Percentiles rank a stretch among this genome's conserved stretches.
Conservation (phyloP, 2,329 filamentous ascomycete species). For the Cordyceps militaris region DNA sequence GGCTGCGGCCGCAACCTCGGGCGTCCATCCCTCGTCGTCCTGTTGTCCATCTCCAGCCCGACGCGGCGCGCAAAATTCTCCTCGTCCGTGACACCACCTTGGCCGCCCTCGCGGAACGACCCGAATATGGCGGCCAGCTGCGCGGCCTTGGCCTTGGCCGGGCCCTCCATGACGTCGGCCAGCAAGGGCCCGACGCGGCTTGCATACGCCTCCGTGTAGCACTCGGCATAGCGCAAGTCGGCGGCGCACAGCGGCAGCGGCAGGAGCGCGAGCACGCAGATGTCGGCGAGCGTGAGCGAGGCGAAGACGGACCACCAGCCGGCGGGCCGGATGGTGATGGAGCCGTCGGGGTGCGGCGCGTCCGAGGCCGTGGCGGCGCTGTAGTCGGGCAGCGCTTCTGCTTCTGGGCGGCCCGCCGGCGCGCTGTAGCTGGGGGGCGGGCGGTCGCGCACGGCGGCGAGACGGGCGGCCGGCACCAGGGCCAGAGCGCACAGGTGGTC, state of each 20-base stretch:
- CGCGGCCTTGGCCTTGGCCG: constrained; percentile 4
- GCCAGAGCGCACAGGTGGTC: constrained; percentile 13
- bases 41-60: neutral
- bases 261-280: constrained; percentile 14
- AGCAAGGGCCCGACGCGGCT: constrained; percentile 6
- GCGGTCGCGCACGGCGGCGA: constrained; percentile 9
- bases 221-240: constrained; percentile 15
- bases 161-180: constrained; percentile 7
- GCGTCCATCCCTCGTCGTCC: neutral
- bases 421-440: constrained; percentile 13
- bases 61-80: constrained; percentile 7
- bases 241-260: constrained; percentile 15
- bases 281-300: constrained; percentile 14
- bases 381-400: constrained; percentile 15
- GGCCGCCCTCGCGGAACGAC: neutral
- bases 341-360: constrained; percentile 23
- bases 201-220: constrained; percentile 15
- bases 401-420: neutral
- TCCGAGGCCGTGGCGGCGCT: constrained; percentile 19
- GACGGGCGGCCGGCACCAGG: constrained; percentile 7
- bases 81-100: neutral
- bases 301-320: constrained; percentile 16
- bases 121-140: constrained; percentile 10
- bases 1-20: neutral
- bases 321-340: constrained; percentile 14